Conservation (phyloP, 1,139 yeast species). For the Taiozyma sp. region DNA sequence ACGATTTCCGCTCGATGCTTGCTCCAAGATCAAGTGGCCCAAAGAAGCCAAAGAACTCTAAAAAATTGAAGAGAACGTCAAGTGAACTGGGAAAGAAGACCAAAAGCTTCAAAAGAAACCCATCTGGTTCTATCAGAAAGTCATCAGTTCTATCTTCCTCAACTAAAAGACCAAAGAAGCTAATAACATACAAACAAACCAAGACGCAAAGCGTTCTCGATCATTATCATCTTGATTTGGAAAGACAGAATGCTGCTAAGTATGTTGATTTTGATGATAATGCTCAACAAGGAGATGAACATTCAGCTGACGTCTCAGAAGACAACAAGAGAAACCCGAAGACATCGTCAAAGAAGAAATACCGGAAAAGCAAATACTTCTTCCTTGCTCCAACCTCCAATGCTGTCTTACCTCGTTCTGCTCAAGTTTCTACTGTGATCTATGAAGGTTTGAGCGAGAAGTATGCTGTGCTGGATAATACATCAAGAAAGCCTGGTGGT, state of each 20-base stretch:
- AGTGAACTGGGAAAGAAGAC: neutral
- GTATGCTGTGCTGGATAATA: slow-evolving; percentile 12
- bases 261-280: neutral
- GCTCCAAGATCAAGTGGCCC: slow-evolving; percentile 1
- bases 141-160: neutral
- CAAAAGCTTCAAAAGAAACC: slow-evolving; percentile 4
- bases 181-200: neutral
- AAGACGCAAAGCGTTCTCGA: neutral
- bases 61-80: neutral
- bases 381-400: slow-evolving; percentile 11
- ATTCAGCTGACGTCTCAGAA: neutral
- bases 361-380: neutral
- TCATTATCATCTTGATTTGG: neutral
- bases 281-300: neutral
- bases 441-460: slow-evolving; percentile 17
- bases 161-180: neutral
- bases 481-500: neutral
- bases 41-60: neutral
- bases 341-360: neutral
- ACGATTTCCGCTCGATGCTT: slow-evolving; percentile 10
- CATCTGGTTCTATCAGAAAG: slow-evolving; percentile 1
- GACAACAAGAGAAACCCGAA: neutral
- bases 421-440: slow-evolving; percentile 14
- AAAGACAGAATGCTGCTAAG: neutral
- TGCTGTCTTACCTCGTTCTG: slow-evolving; percentile 14